A percentile compares a stretch with the other conserved stretches of the same genome.
These are phyloP conservation scores for Naganishia randhawae DNA, from an alignment of 768 basidiomycete genomes.

Conservation along the genomic window DNA sequence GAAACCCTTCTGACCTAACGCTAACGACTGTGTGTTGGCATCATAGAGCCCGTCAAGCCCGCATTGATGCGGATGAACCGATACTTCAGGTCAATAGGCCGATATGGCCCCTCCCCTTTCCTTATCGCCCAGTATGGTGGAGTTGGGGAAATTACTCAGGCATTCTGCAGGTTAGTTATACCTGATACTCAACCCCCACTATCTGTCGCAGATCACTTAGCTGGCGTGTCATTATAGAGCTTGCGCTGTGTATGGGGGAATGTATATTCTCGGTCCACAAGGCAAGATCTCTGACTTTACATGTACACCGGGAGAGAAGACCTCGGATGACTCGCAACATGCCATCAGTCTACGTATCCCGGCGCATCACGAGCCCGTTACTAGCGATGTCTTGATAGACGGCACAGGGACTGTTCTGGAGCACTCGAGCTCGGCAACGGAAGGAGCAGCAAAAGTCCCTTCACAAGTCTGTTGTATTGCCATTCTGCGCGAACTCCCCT, in stretches of 20 bases:
- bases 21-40: neutral
- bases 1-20: neutral
- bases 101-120: conserved; percentile 83
- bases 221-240: conserved; percentile 46
- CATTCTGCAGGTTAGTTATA: conserved; percentile 56
- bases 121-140: conserved; percentile 94
- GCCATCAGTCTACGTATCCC: conserved; percentile 33
- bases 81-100: conserved; percentile 73
- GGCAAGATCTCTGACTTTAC: conserved; percentile 33
- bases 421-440: neutral
- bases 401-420: neutral
- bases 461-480: conserved; percentile 40
- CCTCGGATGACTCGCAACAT: conserved; percentile 7
- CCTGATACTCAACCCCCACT: neutral
- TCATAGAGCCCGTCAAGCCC: conserved; percentile 63
- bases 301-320: neutral
- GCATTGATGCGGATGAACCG: conserved; percentile 67
- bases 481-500: conserved; percentile 33
- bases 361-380: conserved; percentile 24
- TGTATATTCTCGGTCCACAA: conserved; percentile 53
- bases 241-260: conserved; percentile 65
- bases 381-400: neutral
- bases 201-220: conserved; percentile 54
- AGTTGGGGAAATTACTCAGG: conserved; percentile 84
- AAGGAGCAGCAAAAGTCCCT: neutral